Base-by-base conservation (phyloP, 169 alveolate species). In the Eimeria falciformis region DNA sequence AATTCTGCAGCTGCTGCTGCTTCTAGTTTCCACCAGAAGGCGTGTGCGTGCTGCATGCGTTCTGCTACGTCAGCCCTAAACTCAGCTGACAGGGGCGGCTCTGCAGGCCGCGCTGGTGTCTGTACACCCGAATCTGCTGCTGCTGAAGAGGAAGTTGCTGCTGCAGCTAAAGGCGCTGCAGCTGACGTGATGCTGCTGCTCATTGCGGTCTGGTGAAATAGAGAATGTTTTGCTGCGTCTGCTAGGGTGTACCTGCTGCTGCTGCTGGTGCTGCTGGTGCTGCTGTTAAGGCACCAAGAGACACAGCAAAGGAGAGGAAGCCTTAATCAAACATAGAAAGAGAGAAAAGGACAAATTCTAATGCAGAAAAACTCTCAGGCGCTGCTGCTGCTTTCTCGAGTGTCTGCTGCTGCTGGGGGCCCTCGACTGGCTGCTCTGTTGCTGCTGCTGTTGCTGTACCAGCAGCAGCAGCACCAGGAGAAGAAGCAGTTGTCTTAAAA, bases 361-460 rank as follows among this genome's bases (percentile, higher is more conserved):
- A n/a, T n/a, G n/a, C n/a, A n/a, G n/a, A n/a, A n/a, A n/a, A n/a
- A n/a, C n/a, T n/a, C n/a, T n/a, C n/a, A n/a, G n/a, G n/a, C n/a
- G n/a, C 83, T 71, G 83, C 83, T 73, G 58, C 83, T 73, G 56
- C 62, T 73, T n/a, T n/a, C n/a, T n/a, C n/a, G n/a, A 40, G 83
- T 50, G 18, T 27, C 83, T 73, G 56, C 62, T 73, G 62, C 83
- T 73, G 56, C 83, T 33, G 50, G 53, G 27, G 4, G 37, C 23
- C 4, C 69, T 4, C 23, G 6, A 5, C 53, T 27, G 17, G 40
- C 62, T 73, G 62, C 33, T 73, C 37, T n/a, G n/a, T 14, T 14
- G 83, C 40, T 23, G 83, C n/a, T 73, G 83, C 23, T 73, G 37
- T 29, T 4, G 62, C 56, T 43, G 56, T 21, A 29, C 40, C 43